These are phyloP conservation scores for Aspergillus sp. DNA, from an alignment of 2,329 filamentous ascomycete species.

Conservation along the genomic window DNA sequence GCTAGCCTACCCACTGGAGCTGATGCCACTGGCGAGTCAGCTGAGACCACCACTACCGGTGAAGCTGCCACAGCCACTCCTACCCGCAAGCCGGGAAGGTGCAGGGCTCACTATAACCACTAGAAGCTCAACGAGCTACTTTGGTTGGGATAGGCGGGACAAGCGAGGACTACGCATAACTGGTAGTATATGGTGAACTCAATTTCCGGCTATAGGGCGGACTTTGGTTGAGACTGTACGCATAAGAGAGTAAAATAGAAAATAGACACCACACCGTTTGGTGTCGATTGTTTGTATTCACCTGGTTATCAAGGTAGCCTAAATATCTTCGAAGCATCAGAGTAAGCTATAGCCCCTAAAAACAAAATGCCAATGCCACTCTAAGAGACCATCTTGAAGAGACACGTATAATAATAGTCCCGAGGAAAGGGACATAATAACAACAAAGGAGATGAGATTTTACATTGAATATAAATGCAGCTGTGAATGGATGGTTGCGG, in stretches of 20 bases:
- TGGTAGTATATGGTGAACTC: background rate
- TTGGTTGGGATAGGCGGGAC: background rate
- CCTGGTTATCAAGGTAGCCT: no score
- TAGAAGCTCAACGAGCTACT: background rate
- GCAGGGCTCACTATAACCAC: background rate
- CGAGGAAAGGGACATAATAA: no score
- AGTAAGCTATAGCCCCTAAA: background rate
- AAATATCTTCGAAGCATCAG: no score
- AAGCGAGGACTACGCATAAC: background rate
- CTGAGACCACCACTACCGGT: background rate
- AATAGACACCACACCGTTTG: background rate
- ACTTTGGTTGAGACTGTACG: background rate
- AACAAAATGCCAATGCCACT: no score
- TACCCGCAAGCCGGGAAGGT: background rate
- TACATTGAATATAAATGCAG: no score
- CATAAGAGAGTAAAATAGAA: background rate
- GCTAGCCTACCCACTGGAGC: background rate
- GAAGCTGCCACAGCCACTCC: background rate
- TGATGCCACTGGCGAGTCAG: background rate
- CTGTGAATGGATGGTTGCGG: background rate
- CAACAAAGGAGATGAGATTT: no score
- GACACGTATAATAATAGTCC: no score
- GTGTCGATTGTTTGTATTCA: background rate
- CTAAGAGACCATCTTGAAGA: no score
- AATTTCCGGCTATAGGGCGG: background rate